Conservation (phyloP, 2,329 filamentous ascomycete species). For the Neopestalotiopsis clavispora region DNA sequence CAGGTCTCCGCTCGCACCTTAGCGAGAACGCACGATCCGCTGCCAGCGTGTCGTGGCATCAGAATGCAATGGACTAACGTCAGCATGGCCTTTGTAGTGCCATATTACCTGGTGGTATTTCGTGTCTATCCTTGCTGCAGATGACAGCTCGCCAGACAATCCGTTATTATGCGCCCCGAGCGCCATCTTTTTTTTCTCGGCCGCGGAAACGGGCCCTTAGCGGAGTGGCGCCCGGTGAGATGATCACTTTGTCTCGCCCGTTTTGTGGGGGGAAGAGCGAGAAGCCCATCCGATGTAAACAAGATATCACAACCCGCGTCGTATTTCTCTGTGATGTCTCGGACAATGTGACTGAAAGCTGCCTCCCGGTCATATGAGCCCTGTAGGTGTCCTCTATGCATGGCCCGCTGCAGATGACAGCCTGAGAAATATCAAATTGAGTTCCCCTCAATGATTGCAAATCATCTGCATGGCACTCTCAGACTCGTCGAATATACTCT, state of each 20-base stretch:
- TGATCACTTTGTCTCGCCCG: not conserved
- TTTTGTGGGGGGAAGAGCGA: not conserved
- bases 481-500: not conserved
- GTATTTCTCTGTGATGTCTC: not conserved
- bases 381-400: not conserved
- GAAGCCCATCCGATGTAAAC: constrained; percentile 1
- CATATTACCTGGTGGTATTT: not conserved
- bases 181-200: not conserved
- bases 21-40: constrained; percentile 10
- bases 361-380: not conserved
- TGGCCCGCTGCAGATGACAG: not conserved
- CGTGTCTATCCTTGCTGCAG: constrained; percentile 4
- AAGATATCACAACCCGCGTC: not conserved
- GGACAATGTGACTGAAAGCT: not conserved
- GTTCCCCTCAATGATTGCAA: not conserved
- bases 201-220: constrained; percentile 7
- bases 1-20: not conserved
- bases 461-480: not conserved
- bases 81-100: not conserved
- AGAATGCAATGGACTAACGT: constrained; percentile 1
- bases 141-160: not conserved
- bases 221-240: not conserved
- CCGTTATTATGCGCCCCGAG: constrained; percentile 1
- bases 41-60: constrained; percentile 9
- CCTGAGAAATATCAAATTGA: not conserved